A percentile compares a stretch with the other conserved stretches of the same genome.
Evolutionary conservation across 148 eudicot species (phyloP).

Genomic region (Silene latifolia): DNA sequence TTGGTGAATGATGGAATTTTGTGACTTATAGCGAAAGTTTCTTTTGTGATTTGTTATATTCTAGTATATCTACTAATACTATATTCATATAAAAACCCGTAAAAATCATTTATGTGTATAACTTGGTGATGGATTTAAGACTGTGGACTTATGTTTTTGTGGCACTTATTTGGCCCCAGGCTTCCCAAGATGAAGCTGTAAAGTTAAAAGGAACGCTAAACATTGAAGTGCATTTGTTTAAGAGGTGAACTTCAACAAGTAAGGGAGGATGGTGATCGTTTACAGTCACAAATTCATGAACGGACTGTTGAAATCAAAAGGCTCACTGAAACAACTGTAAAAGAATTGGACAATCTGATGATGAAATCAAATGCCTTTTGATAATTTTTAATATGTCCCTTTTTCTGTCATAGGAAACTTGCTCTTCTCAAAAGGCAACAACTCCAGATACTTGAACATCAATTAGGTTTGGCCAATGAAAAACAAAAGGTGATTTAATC

Average conservation of each 20-base stretch:
- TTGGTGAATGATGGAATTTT: background rate
- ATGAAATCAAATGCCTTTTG: conserved; percentile 45
- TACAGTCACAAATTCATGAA: conserved; percentile 34
- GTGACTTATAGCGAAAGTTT: background rate
- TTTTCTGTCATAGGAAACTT: conserved; percentile 43
- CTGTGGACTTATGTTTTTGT: background rate
- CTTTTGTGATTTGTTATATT: background rate
- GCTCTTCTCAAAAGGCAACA: conserved; percentile 56
- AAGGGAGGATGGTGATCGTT: conserved; percentile 62
- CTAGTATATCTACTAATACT: too few species aligned
- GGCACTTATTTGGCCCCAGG: conserved; percentile 24
- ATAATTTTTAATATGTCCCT: background rate
- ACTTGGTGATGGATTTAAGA: background rate
- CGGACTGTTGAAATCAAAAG: conserved; percentile 41
- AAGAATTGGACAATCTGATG: conserved; percentile 48
- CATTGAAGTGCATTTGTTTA: conserved; percentile 43
- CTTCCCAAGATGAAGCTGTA: conserved; percentile 50
- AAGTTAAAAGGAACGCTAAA: conserved; percentile 44
- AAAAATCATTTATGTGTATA: background rate
- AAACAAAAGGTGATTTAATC: conserved; percentile 47
- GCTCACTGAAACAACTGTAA: conserved; percentile 50
- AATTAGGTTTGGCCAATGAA: conserved; percentile 56
- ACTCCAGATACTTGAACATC: conserved; percentile 40
- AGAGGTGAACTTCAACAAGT: conserved; percentile 59
- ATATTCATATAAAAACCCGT: too few species aligned